Evolutionary conservation across 2,329 filamentous ascomycete genomes (phyloP).

Genomic region (Trichoderma gracile): DNA sequence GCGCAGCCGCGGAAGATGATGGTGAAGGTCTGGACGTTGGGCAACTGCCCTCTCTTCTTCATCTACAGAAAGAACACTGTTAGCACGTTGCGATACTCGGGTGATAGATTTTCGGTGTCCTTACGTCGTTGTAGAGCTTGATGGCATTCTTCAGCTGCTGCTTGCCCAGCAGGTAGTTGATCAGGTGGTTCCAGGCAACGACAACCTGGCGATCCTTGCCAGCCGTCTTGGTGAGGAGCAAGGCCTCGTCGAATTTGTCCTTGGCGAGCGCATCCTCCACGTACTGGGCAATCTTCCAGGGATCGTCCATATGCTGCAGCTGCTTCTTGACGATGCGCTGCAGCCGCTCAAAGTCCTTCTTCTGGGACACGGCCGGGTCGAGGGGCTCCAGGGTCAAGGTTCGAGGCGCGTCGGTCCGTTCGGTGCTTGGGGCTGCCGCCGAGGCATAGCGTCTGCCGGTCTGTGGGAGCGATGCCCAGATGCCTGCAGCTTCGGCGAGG

Average conservation of each 20-base stretch:
- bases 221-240: slow-evolving; percentile 67
- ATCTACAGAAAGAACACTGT: slow-evolving; percentile 59
- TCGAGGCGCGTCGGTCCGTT: slow-evolving; percentile 30
- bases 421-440: slow-evolving; percentile 6
- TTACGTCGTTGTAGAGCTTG: slow-evolving; percentile 84
- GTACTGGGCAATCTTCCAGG: slow-evolving; percentile 68
- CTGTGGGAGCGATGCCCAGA: slow-evolving; percentile 22
- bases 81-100: not conserved
- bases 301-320: slow-evolving; percentile 66
- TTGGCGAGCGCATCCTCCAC: slow-evolving; percentile 62
- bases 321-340: slow-evolving; percentile 53
- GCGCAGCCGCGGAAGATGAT: slow-evolving; percentile 77
- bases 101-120: not conserved
- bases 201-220: slow-evolving; percentile 64
- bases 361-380: slow-evolving; percentile 25
- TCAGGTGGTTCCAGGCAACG: slow-evolving; percentile 86
- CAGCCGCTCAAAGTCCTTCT: slow-evolving; percentile 34
- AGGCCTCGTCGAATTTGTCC: slow-evolving; percentile 65
- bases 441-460: slow-evolving; percentile 28
- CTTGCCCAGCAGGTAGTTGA: slow-evolving; percentile 67
- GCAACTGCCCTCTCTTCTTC: slow-evolving; percentile 86
- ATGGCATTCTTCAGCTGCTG: slow-evolving; percentile 64
- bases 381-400: slow-evolving; percentile 29
- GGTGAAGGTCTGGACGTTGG: slow-evolving; percentile 81
- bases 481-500: not conserved